Evolutionary conservation across 441 rosid genomes (phyloP), one percentile per base, ranked within the genome.

Genomic region (Sinapis alba): DNA sequence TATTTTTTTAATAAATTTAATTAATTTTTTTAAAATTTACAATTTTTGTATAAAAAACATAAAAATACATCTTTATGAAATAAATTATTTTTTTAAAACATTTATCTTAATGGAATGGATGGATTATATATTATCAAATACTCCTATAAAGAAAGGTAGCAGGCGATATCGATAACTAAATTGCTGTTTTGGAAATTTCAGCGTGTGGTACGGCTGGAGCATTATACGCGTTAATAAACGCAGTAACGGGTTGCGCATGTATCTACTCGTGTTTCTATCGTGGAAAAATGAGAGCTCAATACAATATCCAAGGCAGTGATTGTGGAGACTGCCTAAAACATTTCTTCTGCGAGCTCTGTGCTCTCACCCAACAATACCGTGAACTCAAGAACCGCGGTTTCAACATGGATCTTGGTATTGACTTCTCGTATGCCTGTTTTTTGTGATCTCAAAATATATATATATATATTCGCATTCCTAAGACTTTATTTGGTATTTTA

Each of bases 371-470:
- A 62, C 70, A 81, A 57, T 86, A 85, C 54, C 87, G 84, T 0
- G 90, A 86, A 79, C 90, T 88, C 62, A 9, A 84, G 65, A 75
- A 19, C 72, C 86, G 85, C 0, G 93, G 88, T 41, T 87, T 79
- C 58, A 77, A 84, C 69, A 64, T 85, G 83, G 18, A 69, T 62
- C 41, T 81, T 21, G 88, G 92, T 89, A 79, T 10, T 6, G 0
- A 20, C 15, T 27, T 27, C 13, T 19, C 20, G 34, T 21, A 9
- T 5, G 0, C 2, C 8, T 13, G 0, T 56, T 56, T 10, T 56
- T 56, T 56, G 26, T 53, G 1, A 24, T 57, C 32, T 57, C 34
- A 57, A 7, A 47, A 47, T 43, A 43, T 47, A 3, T 2, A 47
- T 43, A 43, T 47, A 3, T 2, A 47, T 15, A 16, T 15, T 15